Conservation (phyloP, 306 rosid species). For the Crotalaria pallida region DNA sequence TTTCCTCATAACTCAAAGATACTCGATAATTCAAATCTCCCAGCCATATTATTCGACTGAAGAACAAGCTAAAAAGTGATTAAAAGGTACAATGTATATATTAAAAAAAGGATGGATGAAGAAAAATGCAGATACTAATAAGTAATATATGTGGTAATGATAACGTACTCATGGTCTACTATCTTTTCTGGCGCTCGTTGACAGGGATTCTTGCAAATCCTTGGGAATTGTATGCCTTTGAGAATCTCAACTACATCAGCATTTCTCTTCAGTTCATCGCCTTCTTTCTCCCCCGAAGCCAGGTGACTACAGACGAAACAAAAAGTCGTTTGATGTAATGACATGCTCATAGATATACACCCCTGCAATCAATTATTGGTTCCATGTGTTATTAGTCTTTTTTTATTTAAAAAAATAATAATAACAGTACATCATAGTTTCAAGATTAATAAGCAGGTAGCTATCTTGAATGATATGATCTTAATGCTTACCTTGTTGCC, state of each 20-base stretch:
- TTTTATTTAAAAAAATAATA: background rate
- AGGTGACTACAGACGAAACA: constrained; percentile 93
- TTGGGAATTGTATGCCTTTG: constrained; percentile 62
- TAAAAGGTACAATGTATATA: background rate
- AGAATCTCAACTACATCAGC: constrained; percentile 80
- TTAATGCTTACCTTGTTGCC: constrained; percentile 69
- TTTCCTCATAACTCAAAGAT: constrained; percentile 78
- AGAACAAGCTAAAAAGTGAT: background rate
- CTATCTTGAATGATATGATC: background rate
- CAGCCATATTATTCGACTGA: constrained; percentile 84
- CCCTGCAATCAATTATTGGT: constrained; percentile 54
- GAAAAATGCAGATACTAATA: background rate
- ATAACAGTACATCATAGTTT: background rate
- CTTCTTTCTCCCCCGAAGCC: constrained; percentile 99
- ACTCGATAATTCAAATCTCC: constrained; percentile 93
- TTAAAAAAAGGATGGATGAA: background rate
- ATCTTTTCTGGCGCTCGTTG: constrained; percentile 66
- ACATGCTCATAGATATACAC: constrained; percentile 89
- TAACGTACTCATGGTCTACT: constrained; percentile 70
- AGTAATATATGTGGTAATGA: background rate
- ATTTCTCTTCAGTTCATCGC: constrained; percentile 81
- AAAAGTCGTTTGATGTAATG: constrained; percentile 84
- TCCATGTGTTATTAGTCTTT: background rate
- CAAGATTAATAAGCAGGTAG: background rate
- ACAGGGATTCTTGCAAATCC: constrained; percentile 63